Evolutionary conservation across 441 rosid genomes (phyloP), one percentile per base, ranked within the genome.

Genomic region (Pelargonium citronellum): DNA sequence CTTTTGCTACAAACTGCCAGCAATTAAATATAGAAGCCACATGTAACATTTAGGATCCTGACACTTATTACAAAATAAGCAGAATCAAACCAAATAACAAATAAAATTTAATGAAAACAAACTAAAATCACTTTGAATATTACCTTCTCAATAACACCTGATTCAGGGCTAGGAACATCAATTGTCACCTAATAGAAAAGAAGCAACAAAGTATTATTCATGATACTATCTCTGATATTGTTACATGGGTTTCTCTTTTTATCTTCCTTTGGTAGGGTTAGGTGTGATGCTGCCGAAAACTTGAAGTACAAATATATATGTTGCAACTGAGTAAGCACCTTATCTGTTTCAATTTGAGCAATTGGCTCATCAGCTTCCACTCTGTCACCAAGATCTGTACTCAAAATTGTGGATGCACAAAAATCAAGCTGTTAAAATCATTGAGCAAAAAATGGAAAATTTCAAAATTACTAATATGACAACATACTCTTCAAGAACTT

Each of bases 311-410:
- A 15, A 57, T 57, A 15, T n/a, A 69, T 53, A 17, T 60, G 60
- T 15, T 39, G 47, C 41, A 60, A 39, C 41, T 41, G 57, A 67
- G 68, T 47, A 67, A 34, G 13, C 34, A 94, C 97, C 91, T 94
- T 94, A 82, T 94, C 97, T 12, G 99, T 94, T 80, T 94, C 99
- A 71, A 94, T 89, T 79, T 94, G 97, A 64, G 97, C 99, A 82
- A 91, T 89, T 44, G 95, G 79, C 81, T 94, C 99, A 69, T 94
- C 99, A 75, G 81, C 87, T 77, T 80, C 91, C 15, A 94, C 97
- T 60, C 88, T 84, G 43, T 94, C 99, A 75, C 99, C 99, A 79
- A 96, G 96, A 72, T 85, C 97, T 94, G 85, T 70, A 64, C 69
- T 8, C 78, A 68, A 73, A 75, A 69, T 1, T 74, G 60, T 70